Evolutionary conservation across 495 filamentous ascomycete genomes (phyloP), one percentile per base, ranked within the genome.

Genomic region (Sporormia fimetaria): DNA sequence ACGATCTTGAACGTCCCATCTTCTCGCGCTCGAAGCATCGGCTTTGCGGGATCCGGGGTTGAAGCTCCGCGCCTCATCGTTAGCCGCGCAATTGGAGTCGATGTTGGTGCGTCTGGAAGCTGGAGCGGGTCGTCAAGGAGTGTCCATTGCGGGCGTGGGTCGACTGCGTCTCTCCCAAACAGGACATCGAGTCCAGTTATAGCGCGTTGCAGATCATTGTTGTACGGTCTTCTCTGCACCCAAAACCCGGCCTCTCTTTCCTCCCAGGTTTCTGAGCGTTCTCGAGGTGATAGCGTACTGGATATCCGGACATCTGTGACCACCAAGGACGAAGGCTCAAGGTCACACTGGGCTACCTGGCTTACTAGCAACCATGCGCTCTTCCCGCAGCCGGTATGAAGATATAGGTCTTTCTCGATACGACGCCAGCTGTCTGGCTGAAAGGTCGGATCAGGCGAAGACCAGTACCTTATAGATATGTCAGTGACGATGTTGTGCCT

Each of bases 1-100:
- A 63, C 48, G 54, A 63, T 61, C 54, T 59, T 63, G 42, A 63
- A 61, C 53, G 38, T 55, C 17, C 58, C 57, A 49, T 61, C 55
- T 35, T 57, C 29, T 37, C 44, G 44, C 23, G 50, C 56, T 50
- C 57, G 56, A 32, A 60, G 51, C 31, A 35, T 21, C 22, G 48
- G 7, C 42, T 31, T 31, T 38, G 46, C 24, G 22, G 33, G 4
- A 52, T 57, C 44, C 48, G 50, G 48, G 49, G 42, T 47, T 40
- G 56, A n/a, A n/a, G 56, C 57, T 52, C 53, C 9, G 51, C 51
- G 40, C 54, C 54, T 35, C 56, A n/a, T n/a, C 59, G 42, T 47
- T 50, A 26, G 49, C 51, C 42, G 62, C 48, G 41, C 41, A 60
- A 17, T 62, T 56, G 59, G 49, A 44, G 61, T 46, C 32, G 61